Conservation (phyloP, 2,329 filamentous ascomycete genomes). For the Neospermospora avenae region DNA sequence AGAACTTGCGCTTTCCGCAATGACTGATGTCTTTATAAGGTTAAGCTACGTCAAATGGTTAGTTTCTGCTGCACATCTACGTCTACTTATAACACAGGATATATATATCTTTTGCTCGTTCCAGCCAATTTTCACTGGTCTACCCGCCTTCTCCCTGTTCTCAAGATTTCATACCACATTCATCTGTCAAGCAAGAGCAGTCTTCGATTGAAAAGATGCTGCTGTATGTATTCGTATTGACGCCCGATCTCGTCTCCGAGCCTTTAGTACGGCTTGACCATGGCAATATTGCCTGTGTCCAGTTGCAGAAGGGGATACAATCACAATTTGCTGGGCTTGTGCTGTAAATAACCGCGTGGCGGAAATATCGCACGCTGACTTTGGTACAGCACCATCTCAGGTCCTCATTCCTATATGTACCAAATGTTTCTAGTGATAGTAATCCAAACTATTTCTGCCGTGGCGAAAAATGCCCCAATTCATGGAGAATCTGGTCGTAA, state of each 20-base stretch:
- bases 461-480: not conserved
- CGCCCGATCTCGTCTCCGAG: not conserved
- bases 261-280: not conserved
- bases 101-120: not conserved
- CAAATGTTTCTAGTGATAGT: not conserved
- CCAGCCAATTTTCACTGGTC: not conserved
- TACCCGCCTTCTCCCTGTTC: not conserved
- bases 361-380: not conserved
- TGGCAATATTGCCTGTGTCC: not conserved
- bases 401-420: not conserved
- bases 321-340: not conserved
- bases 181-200: not conserved
- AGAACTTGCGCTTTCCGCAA: not conserved
- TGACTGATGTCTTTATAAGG: not conserved
- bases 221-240: not conserved
- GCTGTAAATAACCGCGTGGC: not conserved
- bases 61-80: conserved; percentile 6
- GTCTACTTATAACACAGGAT: conserved; percentile 1
- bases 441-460: not conserved
- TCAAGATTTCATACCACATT: not conserved
- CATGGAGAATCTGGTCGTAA: not conserved
- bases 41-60: not conserved
- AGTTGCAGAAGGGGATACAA: not conserved
- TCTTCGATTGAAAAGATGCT: not conserved
- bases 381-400: not conserved